Conservation (phyloP, 192 early-diverging fungal genomes). For the Coemansia sp. region DNA sequence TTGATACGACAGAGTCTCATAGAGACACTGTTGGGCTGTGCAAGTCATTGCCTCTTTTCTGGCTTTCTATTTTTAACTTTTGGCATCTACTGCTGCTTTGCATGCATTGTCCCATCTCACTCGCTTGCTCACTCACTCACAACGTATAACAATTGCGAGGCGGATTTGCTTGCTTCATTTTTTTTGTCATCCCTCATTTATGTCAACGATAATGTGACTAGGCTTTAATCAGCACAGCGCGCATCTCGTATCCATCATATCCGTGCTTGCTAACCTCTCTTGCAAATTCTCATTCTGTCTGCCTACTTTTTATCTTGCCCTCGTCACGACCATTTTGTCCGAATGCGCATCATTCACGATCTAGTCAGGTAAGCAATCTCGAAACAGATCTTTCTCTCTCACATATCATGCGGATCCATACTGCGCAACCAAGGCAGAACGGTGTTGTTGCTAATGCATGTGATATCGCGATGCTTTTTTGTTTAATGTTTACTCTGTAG, state of each 20-base stretch:
- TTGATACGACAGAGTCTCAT: too few relatives aligned
- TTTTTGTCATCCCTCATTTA: neutral
- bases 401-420: neutral
- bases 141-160: neutral
- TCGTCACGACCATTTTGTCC: too few relatives aligned
- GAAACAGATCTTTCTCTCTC: neutral
- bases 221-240: neutral
- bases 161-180: neutral
- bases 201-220: neutral
- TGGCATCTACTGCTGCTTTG: neutral
- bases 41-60: too few relatives aligned
- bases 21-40: too few relatives aligned
- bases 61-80: constrained; percentile 3
- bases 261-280: neutral
- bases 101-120: neutral
- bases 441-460: too few relatives aligned
- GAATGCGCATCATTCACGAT: neutral
- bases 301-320: neutral
- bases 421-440: neutral
- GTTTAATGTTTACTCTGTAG: too few relatives aligned
- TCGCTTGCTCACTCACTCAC: neutral
- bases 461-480: neutral
- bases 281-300: neutral
- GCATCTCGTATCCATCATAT: too few relatives aligned
- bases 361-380: constrained; percentile 10